Conservation (phyloP, 345 rosid genomes). For the Streptanthus diversifolius region DNA sequence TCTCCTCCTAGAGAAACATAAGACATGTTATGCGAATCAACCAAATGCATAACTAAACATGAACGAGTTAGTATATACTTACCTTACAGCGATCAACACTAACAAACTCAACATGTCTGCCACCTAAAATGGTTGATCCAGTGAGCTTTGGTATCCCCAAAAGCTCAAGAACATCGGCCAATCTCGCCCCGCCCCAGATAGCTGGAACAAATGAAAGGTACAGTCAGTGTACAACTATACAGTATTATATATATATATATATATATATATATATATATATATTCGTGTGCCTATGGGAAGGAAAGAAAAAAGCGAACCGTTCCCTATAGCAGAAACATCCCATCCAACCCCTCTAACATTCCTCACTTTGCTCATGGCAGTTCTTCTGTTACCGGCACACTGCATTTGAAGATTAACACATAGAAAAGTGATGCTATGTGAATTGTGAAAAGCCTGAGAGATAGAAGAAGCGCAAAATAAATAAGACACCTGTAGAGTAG, state of each 20-base stretch:
- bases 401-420: constrained; percentile 24
- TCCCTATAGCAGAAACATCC: constrained; percentile 91
- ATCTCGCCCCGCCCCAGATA: constrained; percentile 80
- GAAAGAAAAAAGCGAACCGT: constrained; percentile 47
- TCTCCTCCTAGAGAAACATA: constrained; percentile 68
- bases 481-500: constrained; percentile 95
- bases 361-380: constrained; percentile 86
- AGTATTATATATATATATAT: not conserved
- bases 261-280: not conserved
- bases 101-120: constrained; percentile 90
- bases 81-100: constrained; percentile 97
- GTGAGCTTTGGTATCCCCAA: constrained; percentile 68
- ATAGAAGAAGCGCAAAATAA: not conserved
- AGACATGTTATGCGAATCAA: not conserved
- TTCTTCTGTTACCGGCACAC: constrained; percentile 99
- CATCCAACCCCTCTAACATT: constrained; percentile 94
- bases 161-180: constrained; percentile 84
- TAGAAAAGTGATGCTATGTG: not conserved
- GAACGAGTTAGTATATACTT: not conserved
- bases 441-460: not conserved
- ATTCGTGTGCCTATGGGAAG: not conserved
- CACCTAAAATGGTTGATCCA: constrained; percentile 51
- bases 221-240: not conserved
- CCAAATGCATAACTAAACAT: not conserved
- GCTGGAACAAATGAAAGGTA: constrained; percentile 42